Evolutionary conservation across 2,329 filamentous ascomycete species (phyloP), one percentile per base, ranked within the genome.

Genomic region (Blumeria graminis): DNA sequence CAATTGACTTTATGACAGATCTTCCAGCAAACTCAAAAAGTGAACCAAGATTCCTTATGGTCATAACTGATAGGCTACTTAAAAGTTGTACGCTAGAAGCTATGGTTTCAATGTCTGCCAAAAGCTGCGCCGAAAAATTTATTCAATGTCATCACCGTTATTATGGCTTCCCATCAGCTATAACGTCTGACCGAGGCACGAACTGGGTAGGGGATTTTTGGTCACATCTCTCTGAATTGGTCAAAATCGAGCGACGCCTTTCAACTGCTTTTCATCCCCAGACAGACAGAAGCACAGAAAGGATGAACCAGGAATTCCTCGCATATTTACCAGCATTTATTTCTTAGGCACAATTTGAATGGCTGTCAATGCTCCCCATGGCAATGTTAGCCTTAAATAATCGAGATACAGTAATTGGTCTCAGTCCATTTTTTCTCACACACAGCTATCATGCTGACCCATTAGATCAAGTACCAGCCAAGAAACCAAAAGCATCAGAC

Each of bases 301-400:
- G 10, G 11, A 28, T 28, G 1, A 51, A 51, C n/a, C 46, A 51
- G 18, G 46, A 51, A n/a, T 10, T 51, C 3, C 46, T 32, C 6
- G 46, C 46, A 8, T 51, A 51, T n/a, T 28, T 51, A 4, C 46
- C 3, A 0, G 46, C 18, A n/a, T 51, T 51, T 65, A 2, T 80
- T 84, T 11, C 86, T 76, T 60, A 82, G 87, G 69, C 67, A 95
- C 11, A 71, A 95, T 6, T 68, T 98, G 63, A 96, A 90, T 0
- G 92, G 92, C 0, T 89, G 92, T 3, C 96, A 96, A 63, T 93
- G 22, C 22, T 51, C 5, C 43, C 43, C 10, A 18, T 18, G 18
- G 46, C 46, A 32, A 5, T n/a, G 18, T 13, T 51, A 33, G 46
- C 46, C 3, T 28, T 51, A 3, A 51, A 33, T 33, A 51, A 51